phyloP scores from a whole-genome alignment of 2,329 filamentous ascomycete species.

The Colletotrichum endophyticum region DNA sequence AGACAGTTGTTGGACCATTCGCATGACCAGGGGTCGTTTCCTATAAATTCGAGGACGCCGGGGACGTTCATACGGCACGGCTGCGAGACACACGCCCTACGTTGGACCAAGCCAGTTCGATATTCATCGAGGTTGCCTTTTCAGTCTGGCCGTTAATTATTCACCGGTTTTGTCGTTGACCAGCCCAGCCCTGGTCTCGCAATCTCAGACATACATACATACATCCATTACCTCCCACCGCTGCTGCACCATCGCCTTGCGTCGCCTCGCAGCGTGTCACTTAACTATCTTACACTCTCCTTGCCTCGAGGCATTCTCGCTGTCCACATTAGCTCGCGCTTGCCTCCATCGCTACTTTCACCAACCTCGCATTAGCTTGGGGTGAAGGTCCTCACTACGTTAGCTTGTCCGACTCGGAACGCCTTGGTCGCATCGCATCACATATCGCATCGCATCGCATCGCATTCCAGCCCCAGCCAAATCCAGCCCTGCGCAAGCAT shows the following conservation, averaged over 20 bases:
- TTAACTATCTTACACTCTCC: neutral
- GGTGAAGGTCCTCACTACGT: neutral
- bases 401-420: neutral
- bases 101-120: neutral
- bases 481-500: neutral
- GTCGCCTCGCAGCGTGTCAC: neutral
- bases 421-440: neutral
- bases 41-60: neutral
- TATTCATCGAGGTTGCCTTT: neutral
- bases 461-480: neutral
- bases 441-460: neutral
- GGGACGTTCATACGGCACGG: neutral
- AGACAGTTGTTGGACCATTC: neutral
- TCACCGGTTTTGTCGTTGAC: neutral
- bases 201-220: neutral
- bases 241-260: neutral
- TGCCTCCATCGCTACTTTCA: neutral
- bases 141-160: neutral
- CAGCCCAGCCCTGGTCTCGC: neutral
- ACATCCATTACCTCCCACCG: neutral
- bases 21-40: neutral
- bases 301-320: neutral
- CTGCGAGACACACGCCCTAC: neutral
- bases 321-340: neutral
- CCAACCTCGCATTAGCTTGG: neutral